Base-by-base conservation (phyloP, 257 asterid species). In the Salvia splendens region DNA sequence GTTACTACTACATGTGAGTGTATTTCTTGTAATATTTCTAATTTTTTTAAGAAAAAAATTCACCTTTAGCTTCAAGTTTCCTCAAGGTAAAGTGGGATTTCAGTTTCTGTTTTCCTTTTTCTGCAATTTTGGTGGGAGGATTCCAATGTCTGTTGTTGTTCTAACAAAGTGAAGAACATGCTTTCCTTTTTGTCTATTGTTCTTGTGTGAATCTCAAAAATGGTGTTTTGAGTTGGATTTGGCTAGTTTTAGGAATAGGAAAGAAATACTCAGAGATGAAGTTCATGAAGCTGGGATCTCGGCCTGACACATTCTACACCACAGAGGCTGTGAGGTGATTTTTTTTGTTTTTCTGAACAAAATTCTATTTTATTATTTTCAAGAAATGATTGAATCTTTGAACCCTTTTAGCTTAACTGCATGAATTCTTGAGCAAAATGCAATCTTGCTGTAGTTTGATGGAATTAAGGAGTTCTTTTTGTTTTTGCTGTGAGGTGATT, bases 271-370 rank as follows among this genome's bases (percentile, higher is more conserved):
- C 70, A 63, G 65, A 79, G 40, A 91, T 91, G 97, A 91, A 91
- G 94, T 91, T 91, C 30, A 91, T 88, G 97, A 91, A 91, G 72
- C 86, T 91, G 49, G 97, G 97, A 61, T 82, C 95, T 65, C 76
- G 91, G 56, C 94, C 93, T 6, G 95, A 91, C 72, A 86, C 90
- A 64, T 91, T 88, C 77, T 87, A 75, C 80, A 80, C 93, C 28
- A 71, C 91, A 52, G 93, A 88, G 65, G 85, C 91, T 49, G 85
- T 82, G 35, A 89, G 96, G 96, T 86, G 76, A 72, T n/a, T 32
- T 14, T 14, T 32, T 20, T n/a, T 46, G 11, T 53, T 49, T 0
- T 28, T 32, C 14, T 0, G 17, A 16, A 33, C 38, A 4, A 33
- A 33, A 33, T 47, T 45, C 10, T 9, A 4, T 53, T 14, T 0